Evolutionary conservation across 225 moss, liverwort and hornwort species (phyloP).

Genomic region (Climacium dendroides): DNA sequence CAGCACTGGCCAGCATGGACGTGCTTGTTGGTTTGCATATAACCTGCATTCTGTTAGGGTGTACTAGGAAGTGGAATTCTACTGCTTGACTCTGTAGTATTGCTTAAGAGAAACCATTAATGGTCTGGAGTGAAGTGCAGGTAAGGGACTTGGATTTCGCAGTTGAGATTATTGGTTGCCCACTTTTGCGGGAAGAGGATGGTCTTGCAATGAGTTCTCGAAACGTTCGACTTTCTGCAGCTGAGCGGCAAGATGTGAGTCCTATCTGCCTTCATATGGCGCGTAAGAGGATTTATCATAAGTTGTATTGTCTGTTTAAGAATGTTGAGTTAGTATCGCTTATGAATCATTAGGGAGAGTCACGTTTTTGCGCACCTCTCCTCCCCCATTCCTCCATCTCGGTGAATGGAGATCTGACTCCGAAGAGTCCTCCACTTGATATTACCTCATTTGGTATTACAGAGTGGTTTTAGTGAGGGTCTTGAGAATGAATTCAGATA

Average conservation of each 20-base stretch:
- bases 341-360: neutral
- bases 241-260: conserved; percentile 64
- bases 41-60: neutral
- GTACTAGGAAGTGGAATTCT: neutral
- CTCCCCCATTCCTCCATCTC: neutral
- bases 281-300: neutral
- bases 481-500: neutral
- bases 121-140: conserved; percentile 14
- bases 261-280: neutral
- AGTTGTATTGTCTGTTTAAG: no score
- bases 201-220: conserved; percentile 99
- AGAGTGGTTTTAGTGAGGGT: neutral
- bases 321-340: neutral
- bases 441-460: neutral
- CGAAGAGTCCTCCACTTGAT: neutral
- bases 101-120: neutral
- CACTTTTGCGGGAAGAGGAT: conserved; percentile 70
- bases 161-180: conserved; percentile 67
- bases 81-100: neutral
- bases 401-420: neutral
- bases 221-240: conserved; percentile 57
- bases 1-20: neutral
- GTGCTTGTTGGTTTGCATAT: neutral
- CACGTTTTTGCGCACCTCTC: neutral
- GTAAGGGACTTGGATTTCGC: conserved; percentile 81